phyloP scores from a whole-genome alignment of 1,284 basidiomycete species.

The Laetiporus sulphureus region DNA sequence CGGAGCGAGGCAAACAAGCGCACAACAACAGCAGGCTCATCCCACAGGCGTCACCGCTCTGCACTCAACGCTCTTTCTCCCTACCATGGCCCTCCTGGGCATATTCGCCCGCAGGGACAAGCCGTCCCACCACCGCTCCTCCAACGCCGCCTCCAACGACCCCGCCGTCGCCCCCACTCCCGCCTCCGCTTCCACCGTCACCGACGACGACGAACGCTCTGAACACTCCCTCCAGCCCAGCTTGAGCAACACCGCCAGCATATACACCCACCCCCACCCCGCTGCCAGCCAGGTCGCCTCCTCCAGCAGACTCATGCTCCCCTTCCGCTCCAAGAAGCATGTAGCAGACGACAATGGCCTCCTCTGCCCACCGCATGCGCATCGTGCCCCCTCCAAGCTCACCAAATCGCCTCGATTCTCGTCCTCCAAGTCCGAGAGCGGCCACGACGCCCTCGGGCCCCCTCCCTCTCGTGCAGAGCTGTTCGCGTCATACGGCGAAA shows the following conservation, averaged over 20 bases:
- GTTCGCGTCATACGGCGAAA: conserved; percentile 45
- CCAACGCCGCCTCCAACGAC: conserved; percentile 13
- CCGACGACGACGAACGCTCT: conserved; percentile 21
- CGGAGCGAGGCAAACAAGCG: conserved; percentile 2
- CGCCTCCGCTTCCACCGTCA: conserved; percentile 19
- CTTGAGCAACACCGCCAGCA: conserved; percentile 9
- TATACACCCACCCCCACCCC: conserved; percentile 22
- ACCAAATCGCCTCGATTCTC: conserved; percentile 21
- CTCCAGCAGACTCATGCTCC: conserved; percentile 29
- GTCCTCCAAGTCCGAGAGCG: conserved; percentile 31
- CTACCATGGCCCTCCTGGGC: background rate
- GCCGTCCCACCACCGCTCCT: too few relatives aligned
- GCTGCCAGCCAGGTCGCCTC: conserved; percentile 24
- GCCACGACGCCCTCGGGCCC: conserved; percentile 27
- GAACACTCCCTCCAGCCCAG: conserved; percentile 10
- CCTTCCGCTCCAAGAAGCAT: conserved; percentile 25
- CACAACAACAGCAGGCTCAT: background rate
- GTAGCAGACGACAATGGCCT: conserved; percentile 15
- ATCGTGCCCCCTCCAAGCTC: conserved; percentile 13
- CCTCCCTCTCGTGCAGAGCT: conserved; percentile 53
- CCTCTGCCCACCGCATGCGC: conserved; percentile 7
- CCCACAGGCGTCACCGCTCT: background rate
- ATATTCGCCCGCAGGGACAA: background rate
- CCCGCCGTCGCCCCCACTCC: conserved; percentile 13
- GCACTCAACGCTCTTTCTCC: background rate